Evolutionary conservation across 768 basidiomycete genomes (phyloP).

Genomic region (Terana coerulea): DNA sequence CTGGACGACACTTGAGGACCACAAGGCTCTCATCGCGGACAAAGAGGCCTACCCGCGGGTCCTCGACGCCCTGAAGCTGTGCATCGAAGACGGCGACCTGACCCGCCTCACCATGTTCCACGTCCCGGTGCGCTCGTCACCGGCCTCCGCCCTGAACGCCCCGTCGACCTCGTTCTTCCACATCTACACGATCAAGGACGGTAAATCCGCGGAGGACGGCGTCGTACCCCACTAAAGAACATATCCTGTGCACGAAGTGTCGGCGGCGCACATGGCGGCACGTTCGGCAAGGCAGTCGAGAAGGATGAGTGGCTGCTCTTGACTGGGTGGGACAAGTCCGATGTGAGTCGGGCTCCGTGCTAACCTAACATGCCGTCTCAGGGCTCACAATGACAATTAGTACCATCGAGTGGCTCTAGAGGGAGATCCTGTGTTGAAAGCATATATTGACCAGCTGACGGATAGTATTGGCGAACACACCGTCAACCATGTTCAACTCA

Average conservation of each 20-base stretch:
- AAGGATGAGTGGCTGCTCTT: background rate
- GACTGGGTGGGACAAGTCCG: conserved; percentile 2
- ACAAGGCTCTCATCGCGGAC: background rate
- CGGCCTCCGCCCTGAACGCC: background rate
- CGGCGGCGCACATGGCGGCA: background rate
- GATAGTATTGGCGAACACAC: background rate
- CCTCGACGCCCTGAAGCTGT: background rate
- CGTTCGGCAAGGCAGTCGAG: conserved; percentile 1
- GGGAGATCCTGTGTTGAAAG: background rate
- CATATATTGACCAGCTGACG: background rate
- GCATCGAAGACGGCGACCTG: background rate
- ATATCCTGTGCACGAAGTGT: background rate
- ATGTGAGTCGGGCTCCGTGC: conserved; percentile 1
- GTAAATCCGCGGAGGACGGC: background rate
- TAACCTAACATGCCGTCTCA: no score
- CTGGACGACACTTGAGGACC: conserved; percentile 1
- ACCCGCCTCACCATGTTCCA: background rate
- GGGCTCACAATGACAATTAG: background rate
- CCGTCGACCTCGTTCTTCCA: background rate
- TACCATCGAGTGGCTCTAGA: background rate
- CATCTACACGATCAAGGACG: background rate
- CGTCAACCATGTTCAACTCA: background rate
- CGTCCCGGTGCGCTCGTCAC: background rate
- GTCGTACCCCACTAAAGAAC: background rate
- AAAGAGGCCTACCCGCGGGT: background rate